These are phyloP conservation scores for Suillus bovinus DNA, from an alignment of 768 basidiomycete genomes.

Conservation along the genomic window DNA sequence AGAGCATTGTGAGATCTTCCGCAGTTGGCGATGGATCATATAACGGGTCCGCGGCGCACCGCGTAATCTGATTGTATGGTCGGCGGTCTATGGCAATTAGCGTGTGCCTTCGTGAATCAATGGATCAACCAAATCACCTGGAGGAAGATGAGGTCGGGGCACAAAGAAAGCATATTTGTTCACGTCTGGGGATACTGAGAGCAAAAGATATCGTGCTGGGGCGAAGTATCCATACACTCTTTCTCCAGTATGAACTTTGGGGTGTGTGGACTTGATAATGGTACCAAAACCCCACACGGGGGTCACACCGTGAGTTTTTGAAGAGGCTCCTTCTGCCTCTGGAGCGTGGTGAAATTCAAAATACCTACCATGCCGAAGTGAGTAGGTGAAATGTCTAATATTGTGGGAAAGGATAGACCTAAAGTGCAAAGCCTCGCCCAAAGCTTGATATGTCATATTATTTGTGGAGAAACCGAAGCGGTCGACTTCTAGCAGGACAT, in stretches of 20 bases:
- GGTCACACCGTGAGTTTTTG: slow-evolving; percentile 58
- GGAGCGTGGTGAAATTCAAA: slow-evolving; percentile 66
- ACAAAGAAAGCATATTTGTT: slow-evolving; percentile 57
- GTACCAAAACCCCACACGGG: slow-evolving; percentile 78
- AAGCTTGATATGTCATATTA: slow-evolving; percentile 68
- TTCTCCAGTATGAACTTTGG: slow-evolving; percentile 52
- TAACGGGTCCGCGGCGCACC: slow-evolving; percentile 56
- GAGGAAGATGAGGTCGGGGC: slow-evolving; percentile 59
- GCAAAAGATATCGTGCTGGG: slow-evolving; percentile 54
- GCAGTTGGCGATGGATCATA: slow-evolving; percentile 46
- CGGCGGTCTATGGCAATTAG: slow-evolving; percentile 50
- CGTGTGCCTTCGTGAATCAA: not conserved
- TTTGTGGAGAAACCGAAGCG: slow-evolving; percentile 74
- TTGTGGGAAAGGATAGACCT: slow-evolving; percentile 24
- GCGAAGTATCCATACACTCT: slow-evolving; percentile 64
- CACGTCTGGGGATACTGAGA: slow-evolving; percentile 54
- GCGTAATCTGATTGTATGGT: slow-evolving; percentile 67
- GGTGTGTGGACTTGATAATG: slow-evolving; percentile 48
- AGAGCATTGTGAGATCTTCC: slow-evolving; percentile 72
- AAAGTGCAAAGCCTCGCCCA: slow-evolving; percentile 44
- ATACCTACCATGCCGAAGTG: slow-evolving; percentile 47
- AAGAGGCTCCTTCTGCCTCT: slow-evolving; percentile 36
- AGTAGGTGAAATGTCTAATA: not conserved
- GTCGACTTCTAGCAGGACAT: slow-evolving; percentile 58
- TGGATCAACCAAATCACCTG: slow-evolving; percentile 38